These are phyloP conservation scores for Aspergillus carlsbadensis DNA, from an alignment of 495 filamentous ascomycete species.

Conservation along the genomic window DNA sequence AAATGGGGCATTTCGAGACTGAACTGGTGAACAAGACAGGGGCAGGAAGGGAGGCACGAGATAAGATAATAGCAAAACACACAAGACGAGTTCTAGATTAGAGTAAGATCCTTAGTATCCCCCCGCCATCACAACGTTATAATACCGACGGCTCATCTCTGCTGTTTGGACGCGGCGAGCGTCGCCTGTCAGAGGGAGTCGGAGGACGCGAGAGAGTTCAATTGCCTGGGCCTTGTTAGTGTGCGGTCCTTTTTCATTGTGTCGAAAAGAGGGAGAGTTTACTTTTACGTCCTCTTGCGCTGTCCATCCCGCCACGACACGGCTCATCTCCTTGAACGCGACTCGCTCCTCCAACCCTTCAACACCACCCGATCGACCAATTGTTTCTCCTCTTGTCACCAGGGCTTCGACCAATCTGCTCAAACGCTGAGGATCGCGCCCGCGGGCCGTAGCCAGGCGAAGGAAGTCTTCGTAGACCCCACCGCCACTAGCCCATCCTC, in stretches of 20 bases:
- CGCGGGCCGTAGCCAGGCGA: slow-evolving; percentile 48
- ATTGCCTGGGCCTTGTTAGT: slow-evolving; percentile 31
- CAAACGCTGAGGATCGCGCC: slow-evolving; percentile 44
- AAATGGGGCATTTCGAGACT: neutral
- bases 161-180: slow-evolving; percentile 64
- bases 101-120: slow-evolving; percentile 29
- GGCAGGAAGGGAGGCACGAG: neutral
- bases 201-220: slow-evolving; percentile 51
- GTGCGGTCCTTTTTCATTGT: neutral
- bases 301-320: slow-evolving; percentile 58
- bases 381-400: slow-evolving; percentile 58
- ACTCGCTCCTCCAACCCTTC: slow-evolving; percentile 78
- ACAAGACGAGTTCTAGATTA: slow-evolving; percentile 4
- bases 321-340: slow-evolving; percentile 67
- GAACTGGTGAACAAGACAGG: no score
- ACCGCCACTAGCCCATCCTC: slow-evolving; percentile 72
- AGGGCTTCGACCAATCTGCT: slow-evolving; percentile 63
- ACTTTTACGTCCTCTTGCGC: slow-evolving; percentile 61
- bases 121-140: slow-evolving; percentile 52
- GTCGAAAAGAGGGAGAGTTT: slow-evolving; percentile 24
- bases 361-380: slow-evolving; percentile 50
- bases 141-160: slow-evolving; percentile 69
- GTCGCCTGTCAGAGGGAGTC: slow-evolving; percentile 72
- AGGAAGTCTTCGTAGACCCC: slow-evolving; percentile 82
- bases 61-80: no score